A percentile compares a stretch with the other conserved stretches of the same genome.
Conservation (phyloP, 371 early-diverging fungal genomes). For the Funneliformis caledonium region DNA sequence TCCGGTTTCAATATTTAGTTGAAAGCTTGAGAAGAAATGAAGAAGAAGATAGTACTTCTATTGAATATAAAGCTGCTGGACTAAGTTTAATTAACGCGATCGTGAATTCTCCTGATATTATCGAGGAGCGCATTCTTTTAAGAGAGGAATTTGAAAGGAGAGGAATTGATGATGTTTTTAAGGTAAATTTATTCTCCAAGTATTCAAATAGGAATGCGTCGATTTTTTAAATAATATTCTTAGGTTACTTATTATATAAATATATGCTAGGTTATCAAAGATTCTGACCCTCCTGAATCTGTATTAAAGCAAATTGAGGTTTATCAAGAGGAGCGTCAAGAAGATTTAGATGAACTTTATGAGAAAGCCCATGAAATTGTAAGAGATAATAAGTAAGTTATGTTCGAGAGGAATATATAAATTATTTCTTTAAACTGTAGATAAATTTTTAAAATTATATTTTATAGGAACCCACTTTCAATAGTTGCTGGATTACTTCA, state of each 20-base stretch:
- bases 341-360: conserved; percentile 57
- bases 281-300: conserved; percentile 51
- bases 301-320: conserved; percentile 51
- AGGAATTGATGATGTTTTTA: conserved; percentile 58
- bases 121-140: conserved; percentile 57
- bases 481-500: not conserved
- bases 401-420: not conserved
- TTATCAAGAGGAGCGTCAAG: conserved; percentile 55
- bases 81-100: conserved; percentile 59
- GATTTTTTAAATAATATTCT: not conserved
- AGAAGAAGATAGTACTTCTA: conserved; percentile 44
- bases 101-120: conserved; percentile 56
- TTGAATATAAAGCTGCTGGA: conserved; percentile 60
- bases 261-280: conserved; percentile 33
- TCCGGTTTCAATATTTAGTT: conserved; percentile 64
- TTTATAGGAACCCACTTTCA: not conserved
- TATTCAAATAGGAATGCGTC: too few species aligned
- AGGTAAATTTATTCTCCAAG: conserved; percentile 35
- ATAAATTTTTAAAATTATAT: not conserved
- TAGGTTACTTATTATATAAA: not conserved
- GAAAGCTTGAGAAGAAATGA: conserved; percentile 46
- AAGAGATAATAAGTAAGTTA: conserved; percentile 23
- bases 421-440: not conserved
- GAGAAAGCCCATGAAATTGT: conserved; percentile 46
- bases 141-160: conserved; percentile 62